phyloP scores from a whole-genome alignment of 305 asterid genomes.

The Andrographis paniculata region DNA sequence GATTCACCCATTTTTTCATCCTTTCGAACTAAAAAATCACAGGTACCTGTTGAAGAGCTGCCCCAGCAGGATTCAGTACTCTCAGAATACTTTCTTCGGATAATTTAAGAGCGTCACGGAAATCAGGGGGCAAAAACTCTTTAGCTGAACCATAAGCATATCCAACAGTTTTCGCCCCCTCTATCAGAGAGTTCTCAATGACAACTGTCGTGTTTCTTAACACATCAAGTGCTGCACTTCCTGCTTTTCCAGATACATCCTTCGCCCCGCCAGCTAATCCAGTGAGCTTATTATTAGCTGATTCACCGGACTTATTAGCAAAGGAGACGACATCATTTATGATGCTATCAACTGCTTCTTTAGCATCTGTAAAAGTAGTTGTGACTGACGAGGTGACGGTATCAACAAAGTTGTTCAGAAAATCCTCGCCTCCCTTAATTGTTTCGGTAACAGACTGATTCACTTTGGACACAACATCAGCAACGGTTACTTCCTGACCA shows the following conservation, averaged over 20 bases:
- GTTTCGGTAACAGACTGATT: slow-evolving; percentile 28
- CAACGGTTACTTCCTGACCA: slow-evolving; percentile 23
- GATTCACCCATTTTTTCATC: not conserved
- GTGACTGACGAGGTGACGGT: slow-evolving; percentile 37
- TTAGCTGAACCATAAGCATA: slow-evolving; percentile 59
- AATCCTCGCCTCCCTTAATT: slow-evolving; percentile 39
- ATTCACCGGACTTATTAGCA: slow-evolving; percentile 47
- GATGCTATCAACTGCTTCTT: slow-evolving; percentile 39
- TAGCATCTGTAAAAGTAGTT: slow-evolving; percentile 32
- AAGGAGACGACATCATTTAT: slow-evolving; percentile 31
- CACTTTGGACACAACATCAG: slow-evolving; percentile 26
- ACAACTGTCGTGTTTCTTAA: slow-evolving; percentile 40
- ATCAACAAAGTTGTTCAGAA: slow-evolving; percentile 42
- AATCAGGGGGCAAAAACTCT: slow-evolving; percentile 60
- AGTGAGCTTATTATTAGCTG: slow-evolving; percentile 44
- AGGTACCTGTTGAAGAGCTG: slow-evolving; percentile 56
- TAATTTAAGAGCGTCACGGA: slow-evolving; percentile 40
- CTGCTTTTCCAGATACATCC: slow-evolving; percentile 57
- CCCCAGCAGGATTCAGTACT: slow-evolving; percentile 46
- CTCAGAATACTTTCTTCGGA: slow-evolving; percentile 41
- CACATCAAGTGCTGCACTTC: slow-evolving; percentile 43
- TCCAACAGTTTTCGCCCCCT: slow-evolving; percentile 48
- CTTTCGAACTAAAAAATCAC: slow-evolving; percentile 1
- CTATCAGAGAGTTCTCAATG: slow-evolving; percentile 47
- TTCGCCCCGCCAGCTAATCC: slow-evolving; percentile 46